Conservation (phyloP, 805 yeast genomes). For the Saturnispora bothae region DNA sequence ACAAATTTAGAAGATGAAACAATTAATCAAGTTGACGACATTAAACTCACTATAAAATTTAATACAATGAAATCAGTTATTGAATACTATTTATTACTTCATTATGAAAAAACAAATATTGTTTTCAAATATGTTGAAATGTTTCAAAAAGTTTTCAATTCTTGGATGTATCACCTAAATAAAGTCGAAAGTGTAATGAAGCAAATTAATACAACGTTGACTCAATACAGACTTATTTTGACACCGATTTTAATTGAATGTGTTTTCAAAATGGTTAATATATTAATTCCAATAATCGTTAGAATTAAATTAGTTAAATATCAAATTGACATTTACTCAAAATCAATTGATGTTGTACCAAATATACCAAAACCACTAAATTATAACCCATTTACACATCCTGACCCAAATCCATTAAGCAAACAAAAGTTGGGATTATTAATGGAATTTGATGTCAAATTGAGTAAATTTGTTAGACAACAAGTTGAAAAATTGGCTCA, state of each 20-base stretch:
- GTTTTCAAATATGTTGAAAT: slow-evolving; percentile 1
- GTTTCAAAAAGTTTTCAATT: slow-evolving; percentile 3
- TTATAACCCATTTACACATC: slow-evolving; percentile 5
- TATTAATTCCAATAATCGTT: slow-evolving; percentile 5
- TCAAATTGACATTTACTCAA: slow-evolving; percentile 4
- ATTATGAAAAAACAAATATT: slow-evolving; percentile 11
- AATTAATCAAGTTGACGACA: slow-evolving; percentile 7
- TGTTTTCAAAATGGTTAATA: slow-evolving; percentile 1
- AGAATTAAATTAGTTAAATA: slow-evolving; percentile 7
- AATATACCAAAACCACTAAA: slow-evolving; percentile 6
- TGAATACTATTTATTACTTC: slow-evolving; percentile 14
- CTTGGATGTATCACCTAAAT: not conserved
- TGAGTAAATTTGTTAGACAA: not conserved
- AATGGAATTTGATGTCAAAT: slow-evolving; percentile 1
- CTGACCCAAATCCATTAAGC: slow-evolving; percentile 8
- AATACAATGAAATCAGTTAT: slow-evolving; percentile 7
- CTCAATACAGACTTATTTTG: not conserved
- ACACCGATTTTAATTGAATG: slow-evolving; percentile 5
- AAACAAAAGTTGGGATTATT: not conserved
- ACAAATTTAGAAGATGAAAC: not conserved
- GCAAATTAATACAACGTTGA: not conserved
- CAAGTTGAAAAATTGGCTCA: slow-evolving; percentile 4
- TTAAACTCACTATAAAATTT: slow-evolving; percentile 6
- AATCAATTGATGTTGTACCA: not conserved
- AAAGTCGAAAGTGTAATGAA: slow-evolving; percentile 1